Conservation (phyloP, 2,329 filamentous ascomycete species). For the Simplicillium sp. region DNA sequence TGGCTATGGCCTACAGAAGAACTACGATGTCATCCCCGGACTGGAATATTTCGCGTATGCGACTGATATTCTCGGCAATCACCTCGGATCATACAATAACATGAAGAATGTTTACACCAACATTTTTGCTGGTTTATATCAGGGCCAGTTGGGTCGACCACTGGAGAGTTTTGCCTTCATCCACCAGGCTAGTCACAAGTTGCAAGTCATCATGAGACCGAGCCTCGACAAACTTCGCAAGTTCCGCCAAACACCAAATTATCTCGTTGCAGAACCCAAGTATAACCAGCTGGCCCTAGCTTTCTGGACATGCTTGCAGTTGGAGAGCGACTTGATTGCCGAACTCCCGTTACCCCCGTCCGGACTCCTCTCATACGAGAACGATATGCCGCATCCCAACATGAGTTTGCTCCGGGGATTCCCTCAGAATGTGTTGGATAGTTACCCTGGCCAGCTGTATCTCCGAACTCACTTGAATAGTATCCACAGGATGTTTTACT, state of each 20-base stretch:
- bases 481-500: slow-evolving; percentile 49
- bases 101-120: slow-evolving; percentile 78
- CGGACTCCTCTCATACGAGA: slow-evolving; percentile 50
- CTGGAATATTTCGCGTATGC: slow-evolving; percentile 84
- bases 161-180: slow-evolving; percentile 70
- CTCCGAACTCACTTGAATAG: slow-evolving; percentile 55
- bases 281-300: slow-evolving; percentile 61
- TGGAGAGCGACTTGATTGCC: slow-evolving; percentile 60
- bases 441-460: slow-evolving; percentile 55
- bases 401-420: slow-evolving; percentile 33
- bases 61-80: slow-evolving; percentile 74
- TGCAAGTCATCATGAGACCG: slow-evolving; percentile 69
- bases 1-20: slow-evolving; percentile 33
- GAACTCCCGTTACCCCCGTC: slow-evolving; percentile 62
- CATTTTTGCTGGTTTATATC: slow-evolving; percentile 78
- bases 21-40: slow-evolving; percentile 80
- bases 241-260: slow-evolving; percentile 26
- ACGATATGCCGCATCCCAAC: slow-evolving; percentile 59
- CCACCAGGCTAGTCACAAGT: slow-evolving; percentile 42
- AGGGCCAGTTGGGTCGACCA: slow-evolving; percentile 77
- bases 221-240: slow-evolving; percentile 40
- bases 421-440: slow-evolving; percentile 39
- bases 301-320: slow-evolving; percentile 88
- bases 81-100: slow-evolving; percentile 68
- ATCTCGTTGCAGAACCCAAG: slow-evolving; percentile 28